phyloP scores from a whole-genome alignment of 768 basidiomycete genomes.

The Hemileccinum impolitum region DNA sequence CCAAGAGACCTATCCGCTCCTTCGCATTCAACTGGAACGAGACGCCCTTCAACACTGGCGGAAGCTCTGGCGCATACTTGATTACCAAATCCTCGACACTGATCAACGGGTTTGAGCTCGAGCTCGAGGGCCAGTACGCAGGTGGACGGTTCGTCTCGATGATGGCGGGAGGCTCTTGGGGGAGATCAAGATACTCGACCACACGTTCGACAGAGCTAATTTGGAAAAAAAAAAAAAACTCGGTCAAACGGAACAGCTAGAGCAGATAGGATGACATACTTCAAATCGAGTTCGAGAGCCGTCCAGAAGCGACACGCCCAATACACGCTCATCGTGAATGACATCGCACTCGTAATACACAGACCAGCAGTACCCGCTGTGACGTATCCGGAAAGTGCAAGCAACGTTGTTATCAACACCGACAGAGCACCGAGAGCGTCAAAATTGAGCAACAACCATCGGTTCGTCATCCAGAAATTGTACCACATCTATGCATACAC shows the following conservation, averaged over 20 bases:
- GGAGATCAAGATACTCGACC: conserved; percentile 86
- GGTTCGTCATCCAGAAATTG: conserved; percentile 84
- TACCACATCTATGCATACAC: conserved; percentile 62
- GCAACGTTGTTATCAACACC: conserved; percentile 71
- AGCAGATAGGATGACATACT: neutral
- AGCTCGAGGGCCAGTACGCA: conserved; percentile 88
- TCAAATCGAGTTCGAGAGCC: too few species aligned
- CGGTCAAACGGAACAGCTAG: conserved; percentile 3
- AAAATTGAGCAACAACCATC: conserved; percentile 83
- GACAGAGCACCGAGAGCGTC: conserved; percentile 72
- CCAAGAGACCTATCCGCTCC: conserved; percentile 77
- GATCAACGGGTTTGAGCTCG: conserved; percentile 55
- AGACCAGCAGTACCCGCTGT: conserved; percentile 62
- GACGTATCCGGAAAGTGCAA: conserved; percentile 64
- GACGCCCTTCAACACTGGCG: conserved; percentile 70
- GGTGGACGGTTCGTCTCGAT: conserved; percentile 76
- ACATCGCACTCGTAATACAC: conserved; percentile 74
- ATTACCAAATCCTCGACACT: conserved; percentile 72
- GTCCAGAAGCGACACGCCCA: conserved; percentile 37
- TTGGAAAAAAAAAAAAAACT: neutral
- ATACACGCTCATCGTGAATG: conserved; percentile 50
- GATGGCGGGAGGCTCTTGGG: conserved; percentile 78
- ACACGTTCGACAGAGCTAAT: conserved; percentile 84
- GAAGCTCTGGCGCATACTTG: conserved; percentile 83
- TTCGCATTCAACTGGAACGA: conserved; percentile 69